Percentiles rank a stretch among this genome's conserved stretches.
Conservation (phyloP, 108 stramenopile species). For the Pseudonitzschia multistriata region DNA sequence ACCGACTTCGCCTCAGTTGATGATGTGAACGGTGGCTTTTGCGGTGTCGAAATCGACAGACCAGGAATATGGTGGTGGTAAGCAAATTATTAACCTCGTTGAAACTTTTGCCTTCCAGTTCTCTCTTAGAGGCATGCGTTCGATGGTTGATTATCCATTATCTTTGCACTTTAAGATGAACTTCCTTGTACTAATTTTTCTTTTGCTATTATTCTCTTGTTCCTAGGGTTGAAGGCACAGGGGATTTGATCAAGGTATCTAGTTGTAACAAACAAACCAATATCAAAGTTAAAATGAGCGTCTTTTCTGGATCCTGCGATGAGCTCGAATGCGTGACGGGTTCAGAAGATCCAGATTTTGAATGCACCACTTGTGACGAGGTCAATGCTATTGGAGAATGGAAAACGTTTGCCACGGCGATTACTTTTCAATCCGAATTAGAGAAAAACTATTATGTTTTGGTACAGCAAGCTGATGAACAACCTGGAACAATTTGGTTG, state of each 20-base stretch:
- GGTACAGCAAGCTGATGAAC: slow-evolving; percentile 18
- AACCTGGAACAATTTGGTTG: slow-evolving; percentile 21
- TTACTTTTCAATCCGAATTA: slow-evolving; percentile 20
- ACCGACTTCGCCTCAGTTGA: slow-evolving; percentile 13
- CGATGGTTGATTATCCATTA: background rate
- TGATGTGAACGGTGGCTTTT: slow-evolving; percentile 18
- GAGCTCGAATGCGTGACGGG: slow-evolving; percentile 23
- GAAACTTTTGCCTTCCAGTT: too few relatives aligned
- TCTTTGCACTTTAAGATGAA: background rate
- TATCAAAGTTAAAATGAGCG: slow-evolving; percentile 35
- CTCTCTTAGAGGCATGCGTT: too few relatives aligned
- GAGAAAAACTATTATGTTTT: slow-evolving; percentile 24
- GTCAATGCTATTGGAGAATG: slow-evolving; percentile 16
- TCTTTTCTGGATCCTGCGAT: slow-evolving; percentile 34
- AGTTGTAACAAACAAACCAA: slow-evolving; percentile 28
- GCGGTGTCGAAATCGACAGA: slow-evolving; percentile 23
- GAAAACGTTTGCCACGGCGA: slow-evolving; percentile 16
- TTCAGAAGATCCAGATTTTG: slow-evolving; percentile 18
- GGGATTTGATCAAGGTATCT: slow-evolving; percentile 20
- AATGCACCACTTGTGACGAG: slow-evolving; percentile 13
- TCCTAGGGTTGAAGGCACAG: slow-evolving; percentile 25
- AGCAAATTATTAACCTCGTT: too few relatives aligned
- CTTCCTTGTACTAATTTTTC: background rate
- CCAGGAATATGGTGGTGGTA: slow-evolving; percentile 36
- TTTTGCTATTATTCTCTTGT: background rate